Evolutionary conservation across 2,329 filamentous ascomycete genomes (phyloP).

Genomic region (Diplodia seriata): DNA sequence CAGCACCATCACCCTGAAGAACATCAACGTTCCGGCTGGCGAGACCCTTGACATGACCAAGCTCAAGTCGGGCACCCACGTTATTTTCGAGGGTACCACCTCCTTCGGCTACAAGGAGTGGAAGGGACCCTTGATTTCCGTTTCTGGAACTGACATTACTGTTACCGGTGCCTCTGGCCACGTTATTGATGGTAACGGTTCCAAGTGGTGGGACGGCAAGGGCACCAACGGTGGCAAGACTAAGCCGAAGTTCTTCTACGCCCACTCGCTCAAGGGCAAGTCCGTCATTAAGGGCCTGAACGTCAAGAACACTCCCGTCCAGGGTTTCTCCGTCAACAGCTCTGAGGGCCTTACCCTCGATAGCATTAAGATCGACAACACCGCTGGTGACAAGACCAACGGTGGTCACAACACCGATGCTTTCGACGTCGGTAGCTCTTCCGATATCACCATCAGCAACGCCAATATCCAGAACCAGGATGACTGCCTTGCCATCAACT

Average conservation of each 20-base stretch:
- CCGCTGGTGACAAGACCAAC: conserved; percentile 49
- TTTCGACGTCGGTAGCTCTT: conserved; percentile 59
- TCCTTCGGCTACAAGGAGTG: conserved; percentile 51
- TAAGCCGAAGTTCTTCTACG: conserved; percentile 38
- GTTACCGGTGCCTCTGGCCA: conserved; percentile 48
- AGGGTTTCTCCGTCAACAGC: conserved; percentile 54
- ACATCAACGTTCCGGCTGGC: conserved; percentile 32
- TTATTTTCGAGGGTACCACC: conserved; percentile 34
- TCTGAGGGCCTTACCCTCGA: conserved; percentile 51
- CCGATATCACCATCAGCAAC: conserved; percentile 54
- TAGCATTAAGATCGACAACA: conserved; percentile 60
- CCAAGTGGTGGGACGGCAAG: conserved; percentile 54
- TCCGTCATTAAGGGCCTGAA: conserved; percentile 53
- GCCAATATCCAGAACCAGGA: conserved; percentile 61
- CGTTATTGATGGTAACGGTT: conserved; percentile 51
- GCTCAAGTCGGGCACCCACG: conserved; percentile 51
- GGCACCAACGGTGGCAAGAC: conserved; percentile 54
- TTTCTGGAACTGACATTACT: conserved; percentile 51
- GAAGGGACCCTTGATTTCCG: conserved; percentile 49
- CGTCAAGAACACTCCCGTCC: conserved; percentile 62
- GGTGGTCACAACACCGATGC: conserved; percentile 56
- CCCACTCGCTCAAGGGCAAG: conserved; percentile 38
- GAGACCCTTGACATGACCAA: conserved; percentile 64
- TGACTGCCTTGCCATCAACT: conserved; percentile 63
- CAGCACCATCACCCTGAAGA: conserved; percentile 32